A percentile compares a stretch with the other conserved stretches of the same genome.
phyloP scores from a whole-genome alignment of 2,329 filamentous ascomycete genomes.

The Lojkania enalia region DNA sequence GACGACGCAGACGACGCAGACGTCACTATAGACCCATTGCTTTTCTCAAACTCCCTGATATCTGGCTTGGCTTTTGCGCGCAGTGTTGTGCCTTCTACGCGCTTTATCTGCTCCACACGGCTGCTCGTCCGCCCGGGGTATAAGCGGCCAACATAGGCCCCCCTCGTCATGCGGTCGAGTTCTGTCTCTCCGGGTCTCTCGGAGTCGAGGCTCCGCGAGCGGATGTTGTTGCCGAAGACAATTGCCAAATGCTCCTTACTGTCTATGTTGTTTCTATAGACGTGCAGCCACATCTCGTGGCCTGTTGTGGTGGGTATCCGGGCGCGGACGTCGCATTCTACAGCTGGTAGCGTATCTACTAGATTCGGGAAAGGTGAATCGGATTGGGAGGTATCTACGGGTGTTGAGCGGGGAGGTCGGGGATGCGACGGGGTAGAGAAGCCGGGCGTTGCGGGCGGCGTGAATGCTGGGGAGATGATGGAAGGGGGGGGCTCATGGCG shows the following conservation, averaged over 20 bases:
- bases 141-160: slow-evolving; percentile 86
- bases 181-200: slow-evolving; percentile 77
- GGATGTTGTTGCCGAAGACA: slow-evolving; percentile 87
- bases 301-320: slow-evolving; percentile 91
- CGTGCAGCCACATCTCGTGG: slow-evolving; percentile 94
- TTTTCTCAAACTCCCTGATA: slow-evolving; percentile 9
- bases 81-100: slow-evolving; percentile 32
- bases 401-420: slow-evolving; percentile 45
- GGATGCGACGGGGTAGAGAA: slow-evolving; percentile 38
- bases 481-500: slow-evolving; percentile 42
- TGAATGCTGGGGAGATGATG: slow-evolving; percentile 53
- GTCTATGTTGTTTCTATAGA: slow-evolving; percentile 91
- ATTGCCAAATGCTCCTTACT: slow-evolving; percentile 97
- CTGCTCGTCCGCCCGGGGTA: slow-evolving; percentile 83
- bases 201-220: slow-evolving; percentile 71
- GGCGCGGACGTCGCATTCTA: slow-evolving; percentile 92
- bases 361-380: slow-evolving; percentile 66
- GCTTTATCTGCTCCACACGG: slow-evolving; percentile 59
- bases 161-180: slow-evolving; percentile 88
- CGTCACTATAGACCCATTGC: slow-evolving; percentile 12
- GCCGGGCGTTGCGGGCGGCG: slow-evolving; percentile 44
- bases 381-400: slow-evolving; percentile 45
- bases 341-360: slow-evolving; percentile 74
- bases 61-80: slow-evolving; percentile 4
- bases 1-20: slow-evolving; percentile 28